These are phyloP conservation scores for Colletotrichum trifolii DNA, from an alignment of 2,329 filamentous ascomycete species.

Conservation along the genomic window DNA sequence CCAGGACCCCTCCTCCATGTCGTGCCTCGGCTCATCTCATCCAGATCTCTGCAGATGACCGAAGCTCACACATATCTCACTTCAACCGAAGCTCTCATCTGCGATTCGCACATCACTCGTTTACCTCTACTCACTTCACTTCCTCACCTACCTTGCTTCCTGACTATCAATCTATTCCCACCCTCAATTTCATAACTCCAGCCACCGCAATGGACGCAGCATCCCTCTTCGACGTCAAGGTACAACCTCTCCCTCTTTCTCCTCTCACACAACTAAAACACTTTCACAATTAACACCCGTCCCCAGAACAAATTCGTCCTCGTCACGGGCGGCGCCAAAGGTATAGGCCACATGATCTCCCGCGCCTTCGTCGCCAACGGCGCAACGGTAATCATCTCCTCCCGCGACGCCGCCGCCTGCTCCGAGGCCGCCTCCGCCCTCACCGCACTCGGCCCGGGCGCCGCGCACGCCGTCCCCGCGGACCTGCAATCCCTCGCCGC, in stretches of 20 bases:
- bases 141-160: not conserved
- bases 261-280: constrained; percentile 3
- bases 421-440: constrained; percentile 66
- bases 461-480: constrained; percentile 68
- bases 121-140: not conserved
- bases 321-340: constrained; percentile 68
- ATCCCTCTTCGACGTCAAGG: constrained; percentile 69
- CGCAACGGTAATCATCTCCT: constrained; percentile 73
- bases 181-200: not conserved
- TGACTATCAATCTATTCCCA: not conserved
- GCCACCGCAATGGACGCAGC: constrained; percentile 62
- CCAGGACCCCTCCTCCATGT: constrained; percentile 20
- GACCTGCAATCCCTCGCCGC: constrained; percentile 71
- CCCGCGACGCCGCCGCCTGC: constrained; percentile 70
- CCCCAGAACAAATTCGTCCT: constrained; percentile 66
- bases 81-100: constrained; percentile 12
- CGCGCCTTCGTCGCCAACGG: constrained; percentile 74
- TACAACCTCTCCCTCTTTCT: constrained; percentile 42
- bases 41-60: not conserved
- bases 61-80: constrained; percentile 5
- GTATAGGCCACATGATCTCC: constrained; percentile 76
- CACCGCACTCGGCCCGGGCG: constrained; percentile 62
- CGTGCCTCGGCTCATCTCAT: constrained; percentile 27
- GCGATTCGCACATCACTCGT: not conserved
- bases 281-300: constrained; percentile 5